phyloP scores from a whole-genome alignment of 148 eudicot species.

The Mesembryanthemum crystallinum region DNA sequence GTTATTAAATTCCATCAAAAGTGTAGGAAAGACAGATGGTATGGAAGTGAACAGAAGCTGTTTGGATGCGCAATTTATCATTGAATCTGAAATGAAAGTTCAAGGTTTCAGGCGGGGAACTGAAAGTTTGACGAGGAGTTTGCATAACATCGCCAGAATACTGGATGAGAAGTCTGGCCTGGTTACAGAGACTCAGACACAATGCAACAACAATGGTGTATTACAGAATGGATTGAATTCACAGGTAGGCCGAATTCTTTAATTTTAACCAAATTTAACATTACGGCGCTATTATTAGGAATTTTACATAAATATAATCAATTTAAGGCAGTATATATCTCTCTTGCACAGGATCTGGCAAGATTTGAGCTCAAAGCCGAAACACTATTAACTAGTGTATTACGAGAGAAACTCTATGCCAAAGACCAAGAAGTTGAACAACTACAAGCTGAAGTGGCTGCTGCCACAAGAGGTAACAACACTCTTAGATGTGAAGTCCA shows the following conservation, averaged over 20 bases:
- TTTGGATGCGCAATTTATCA: slow-evolving; percentile 52
- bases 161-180: slow-evolving; percentile 52
- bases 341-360: slow-evolving; percentile 39
- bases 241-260: slow-evolving; percentile 56
- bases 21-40: slow-evolving; percentile 37
- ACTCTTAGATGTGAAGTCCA: slow-evolving; percentile 77
- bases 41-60: slow-evolving; percentile 26
- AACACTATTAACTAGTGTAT: slow-evolving; percentile 59
- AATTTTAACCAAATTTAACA: no score
- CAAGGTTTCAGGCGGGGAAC: slow-evolving; percentile 70
- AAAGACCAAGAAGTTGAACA: slow-evolving; percentile 72
- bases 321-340: slow-evolving; percentile 11
- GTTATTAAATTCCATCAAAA: slow-evolving; percentile 63
- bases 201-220: slow-evolving; percentile 25
- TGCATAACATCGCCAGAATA: slow-evolving; percentile 45
- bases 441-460: slow-evolving; percentile 79
- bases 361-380: slow-evolving; percentile 75
- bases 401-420: slow-evolving; percentile 71
- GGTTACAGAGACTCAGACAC: slow-evolving; percentile 31
- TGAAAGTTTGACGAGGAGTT: slow-evolving; percentile 52
- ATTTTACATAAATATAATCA: neutral
- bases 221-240: slow-evolving; percentile 34
- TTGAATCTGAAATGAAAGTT: slow-evolving; percentile 74
- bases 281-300: neutral
- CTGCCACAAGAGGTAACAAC: slow-evolving; percentile 70